Conservation (phyloP, 257 asterid species). For the Dorcoceras hygrometricum region DNA sequence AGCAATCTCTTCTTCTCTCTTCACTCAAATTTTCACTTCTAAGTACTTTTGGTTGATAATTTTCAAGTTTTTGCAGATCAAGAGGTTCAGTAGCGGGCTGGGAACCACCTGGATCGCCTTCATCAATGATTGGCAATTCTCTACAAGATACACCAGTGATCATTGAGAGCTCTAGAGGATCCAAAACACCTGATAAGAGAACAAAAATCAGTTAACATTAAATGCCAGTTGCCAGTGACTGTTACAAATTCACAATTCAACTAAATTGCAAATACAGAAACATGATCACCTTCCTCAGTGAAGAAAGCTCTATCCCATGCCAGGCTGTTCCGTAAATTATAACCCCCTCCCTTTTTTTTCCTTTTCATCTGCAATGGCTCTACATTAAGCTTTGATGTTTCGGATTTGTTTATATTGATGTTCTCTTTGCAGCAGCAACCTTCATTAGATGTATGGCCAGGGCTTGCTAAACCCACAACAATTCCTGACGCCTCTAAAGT, state of each 20-base stretch:
- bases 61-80: constrained; percentile 26
- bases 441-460: constrained; percentile 34
- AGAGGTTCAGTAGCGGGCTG: constrained; percentile 21
- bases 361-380: constrained; percentile 84
- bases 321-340: constrained; percentile 79
- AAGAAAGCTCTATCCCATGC: constrained; percentile 96
- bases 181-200: constrained; percentile 66
- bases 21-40: constrained; percentile 29
- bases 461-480: constrained; percentile 33
- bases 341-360: constrained; percentile 72
- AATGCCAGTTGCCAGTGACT: constrained; percentile 5
- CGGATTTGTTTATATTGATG: constrained; percentile 48
- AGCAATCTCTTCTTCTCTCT: constrained; percentile 27
- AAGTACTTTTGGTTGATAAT: constrained; percentile 29
- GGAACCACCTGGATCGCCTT: constrained; percentile 38
- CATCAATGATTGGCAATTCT: constrained; percentile 38
- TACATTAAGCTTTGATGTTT: constrained; percentile 52
- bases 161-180: constrained; percentile 76
- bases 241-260: background rate
- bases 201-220: constrained; percentile 15
- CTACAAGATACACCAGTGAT: constrained; percentile 58
- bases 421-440: constrained; percentile 63
- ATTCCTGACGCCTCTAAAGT: constrained; percentile 38
- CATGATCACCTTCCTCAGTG: constrained; percentile 75
- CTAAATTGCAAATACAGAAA: constrained; percentile 18